Evolutionary conservation across 2,329 filamentous ascomycete genomes (phyloP), one percentile per base, ranked within the genome.

Genomic region (Sporothrix pallida): DNA sequence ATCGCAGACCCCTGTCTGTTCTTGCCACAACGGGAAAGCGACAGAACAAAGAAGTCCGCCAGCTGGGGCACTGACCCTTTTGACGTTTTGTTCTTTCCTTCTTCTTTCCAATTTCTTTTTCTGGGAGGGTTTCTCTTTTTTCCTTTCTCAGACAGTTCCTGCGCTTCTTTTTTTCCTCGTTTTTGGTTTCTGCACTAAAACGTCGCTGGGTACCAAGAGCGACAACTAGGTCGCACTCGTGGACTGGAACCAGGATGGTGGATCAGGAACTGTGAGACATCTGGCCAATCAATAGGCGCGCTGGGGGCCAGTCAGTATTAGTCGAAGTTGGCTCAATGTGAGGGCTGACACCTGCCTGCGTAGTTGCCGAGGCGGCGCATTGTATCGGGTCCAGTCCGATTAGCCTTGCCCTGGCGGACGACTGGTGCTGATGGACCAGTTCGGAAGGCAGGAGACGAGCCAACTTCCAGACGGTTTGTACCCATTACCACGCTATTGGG

Each of bases 11-110:
- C 72, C 52, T 70, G 63, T 37, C 20, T 3, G 20, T 48, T 70
- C 63, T 74, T 72, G 37, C 73, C 73, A 54, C 50, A 72, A 72
- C 46, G 65, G 65, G 70, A 62, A 72, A 72, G 31, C 50, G 3
- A 69, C 42, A 69, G 70, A 74, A 74, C 70, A 74, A 72, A 70
- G 73, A 69, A 56, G 20, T 17, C 17, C 17, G 46, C 10, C 54
- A 52, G 42, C 46, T 44, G 20, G 50, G 7, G 48, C 68, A 44
- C 31, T 63, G 20, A 12, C 17, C 69, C 31, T 54, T 13, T 50
- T 58, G 58, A 42, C 58, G 20, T 70, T 54, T 65, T 12, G 31
- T 48, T 58, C 31, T 74, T 52, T 65, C 37, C 50, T 31, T 68
- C 48, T 52, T 52, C 46, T 70, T 7, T 65, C 60, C 6, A 31